Conservation (phyloP, 192 early-diverging fungal species). For the Coemansia sp. region DNA sequence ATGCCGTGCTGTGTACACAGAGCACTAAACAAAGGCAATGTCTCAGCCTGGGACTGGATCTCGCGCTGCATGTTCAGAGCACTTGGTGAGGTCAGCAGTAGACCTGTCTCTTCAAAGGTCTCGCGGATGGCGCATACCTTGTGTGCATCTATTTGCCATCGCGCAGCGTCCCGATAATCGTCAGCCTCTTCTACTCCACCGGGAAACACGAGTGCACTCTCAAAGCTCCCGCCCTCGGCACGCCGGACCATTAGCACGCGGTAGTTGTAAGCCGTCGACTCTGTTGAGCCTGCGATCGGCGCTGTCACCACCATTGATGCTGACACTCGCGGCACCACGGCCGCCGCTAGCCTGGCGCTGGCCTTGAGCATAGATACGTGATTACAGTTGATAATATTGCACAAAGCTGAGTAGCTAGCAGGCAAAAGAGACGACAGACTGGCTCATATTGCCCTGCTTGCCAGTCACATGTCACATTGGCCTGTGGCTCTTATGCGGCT, state of each 20-base stretch:
- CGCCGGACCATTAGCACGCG: constrained; percentile 50
- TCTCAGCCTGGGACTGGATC: constrained; percentile 17
- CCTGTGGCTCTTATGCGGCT: background rate
- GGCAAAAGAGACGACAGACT: background rate
- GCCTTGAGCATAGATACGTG: background rate
- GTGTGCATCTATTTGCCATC: constrained; percentile 16
- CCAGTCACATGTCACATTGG: background rate
- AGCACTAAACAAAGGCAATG: constrained; percentile 48
- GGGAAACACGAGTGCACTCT: constrained; percentile 42
- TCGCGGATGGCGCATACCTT: constrained; percentile 72
- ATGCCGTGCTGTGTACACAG: constrained; percentile 53
- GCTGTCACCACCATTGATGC: constrained; percentile 49
- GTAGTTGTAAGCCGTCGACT: constrained; percentile 35
- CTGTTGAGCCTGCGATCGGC: constrained; percentile 10
- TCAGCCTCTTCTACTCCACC: constrained; percentile 38
- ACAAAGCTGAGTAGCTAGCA: too few species aligned
- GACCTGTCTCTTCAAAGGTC: constrained; percentile 81
- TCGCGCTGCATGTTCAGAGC: constrained; percentile 5
- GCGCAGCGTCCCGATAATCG: constrained; percentile 5
- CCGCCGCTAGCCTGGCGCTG: background rate
- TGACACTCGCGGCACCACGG: constrained; percentile 8
- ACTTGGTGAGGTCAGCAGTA: constrained; percentile 59
- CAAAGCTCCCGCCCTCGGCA: constrained; percentile 36
- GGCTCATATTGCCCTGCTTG: background rate
- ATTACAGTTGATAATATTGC: background rate